These are phyloP conservation scores for Pythium rhizo-oryzae DNA, from an alignment of 352 stramenopile species.

Conservation along the genomic window DNA sequence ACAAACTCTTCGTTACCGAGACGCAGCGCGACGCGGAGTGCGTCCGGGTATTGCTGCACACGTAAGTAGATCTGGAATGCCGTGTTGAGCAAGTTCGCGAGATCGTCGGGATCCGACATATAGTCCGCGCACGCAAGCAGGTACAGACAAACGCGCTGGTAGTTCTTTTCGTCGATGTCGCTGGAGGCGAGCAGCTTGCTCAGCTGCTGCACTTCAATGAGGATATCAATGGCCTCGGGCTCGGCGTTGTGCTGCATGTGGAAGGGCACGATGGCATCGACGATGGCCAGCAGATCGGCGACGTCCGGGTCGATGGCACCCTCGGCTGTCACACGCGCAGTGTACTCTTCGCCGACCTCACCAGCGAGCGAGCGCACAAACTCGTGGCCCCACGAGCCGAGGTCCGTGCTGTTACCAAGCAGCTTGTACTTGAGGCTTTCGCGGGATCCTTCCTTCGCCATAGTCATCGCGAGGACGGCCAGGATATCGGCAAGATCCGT, in stretches of 20 bases:
- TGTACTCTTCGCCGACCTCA: conserved; percentile 96
- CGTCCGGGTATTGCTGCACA: conserved; percentile 95
- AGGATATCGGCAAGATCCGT: conserved; percentile 87
- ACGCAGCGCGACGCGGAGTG: conserved; percentile 96
- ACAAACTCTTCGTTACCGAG: conserved; percentile 86
- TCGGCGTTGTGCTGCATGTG: conserved; percentile 99
- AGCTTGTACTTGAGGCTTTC: conserved; percentile 93
- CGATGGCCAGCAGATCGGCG: conserved; percentile 93
- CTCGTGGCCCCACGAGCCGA: conserved; percentile 98
- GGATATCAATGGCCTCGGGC: conserved; percentile 98
- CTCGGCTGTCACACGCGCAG: conserved; percentile 66
- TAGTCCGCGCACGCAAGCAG: conserved; percentile 98
- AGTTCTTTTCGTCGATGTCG: conserved; percentile 98
- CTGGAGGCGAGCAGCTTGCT: conserved; percentile 92
- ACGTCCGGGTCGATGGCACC: conserved; percentile 66
- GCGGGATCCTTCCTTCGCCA: conserved; percentile 93
- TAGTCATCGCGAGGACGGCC: conserved; percentile 98
- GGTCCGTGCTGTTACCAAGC: conserved; percentile 86
- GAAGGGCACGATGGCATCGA: conserved; percentile 99
- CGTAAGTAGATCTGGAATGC: conserved; percentile 96
- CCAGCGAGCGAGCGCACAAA: conserved; percentile 97
- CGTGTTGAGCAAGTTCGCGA: conserved; percentile 90
- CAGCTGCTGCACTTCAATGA: conserved; percentile 98
- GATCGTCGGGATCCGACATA: conserved; percentile 98
- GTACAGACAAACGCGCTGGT: conserved; percentile 98